Evolutionary conservation across 129 eudicot species (phyloP).

Genomic region (sunflower (Helianthus annuus)): HanXRQr2.0-SUNRISE NC_035448.2:192211173-192211672

Average conservation of each 20-base stretch:
- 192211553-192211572: no score
- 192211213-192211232: slow-evolving; percentile 36
- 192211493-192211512: no score
- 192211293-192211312: slow-evolving; percentile 58
- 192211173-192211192: slow-evolving; percentile 17
- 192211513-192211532: no score
- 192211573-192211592: no score
- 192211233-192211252: slow-evolving; percentile 29
- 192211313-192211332: slow-evolving; percentile 51
- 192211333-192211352: slow-evolving; percentile 53
- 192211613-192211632: no score
- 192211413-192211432: not conserved
- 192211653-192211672: no score
- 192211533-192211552: no score
- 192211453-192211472: not conserved
- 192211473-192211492: no score
- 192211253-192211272: slow-evolving; percentile 57
- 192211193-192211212: slow-evolving; percentile 58
- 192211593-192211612: no score
- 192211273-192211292: slow-evolving; percentile 61
- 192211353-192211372: slow-evolving; percentile 40
- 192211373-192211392: slow-evolving; percentile 55
- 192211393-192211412: slow-evolving; percentile 52
- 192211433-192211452: not conserved
- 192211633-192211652: no score